A percentile compares a stretch with the other conserved stretches of the same genome.
These are phyloP conservation scores for Silybum marianum DNA, from an alignment of 129 eudicot genomes.

Conservation along the genomic window DNA sequence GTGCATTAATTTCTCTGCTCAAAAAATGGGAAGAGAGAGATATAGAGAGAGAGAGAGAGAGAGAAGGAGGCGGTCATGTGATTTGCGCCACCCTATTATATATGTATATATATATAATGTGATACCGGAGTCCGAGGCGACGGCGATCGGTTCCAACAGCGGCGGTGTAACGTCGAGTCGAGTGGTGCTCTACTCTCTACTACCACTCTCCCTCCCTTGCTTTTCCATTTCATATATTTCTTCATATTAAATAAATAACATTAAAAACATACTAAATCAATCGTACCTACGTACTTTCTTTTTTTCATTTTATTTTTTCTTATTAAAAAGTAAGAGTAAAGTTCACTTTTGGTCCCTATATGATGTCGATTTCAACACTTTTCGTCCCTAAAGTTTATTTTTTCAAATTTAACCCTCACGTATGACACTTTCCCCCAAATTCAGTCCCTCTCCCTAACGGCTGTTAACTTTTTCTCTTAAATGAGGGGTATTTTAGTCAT, in stretches of 20 bases:
- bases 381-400: no score
- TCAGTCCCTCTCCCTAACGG: no score
- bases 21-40: conserved; percentile 18
- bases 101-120: not conserved
- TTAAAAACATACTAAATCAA: not conserved
- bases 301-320: no score
- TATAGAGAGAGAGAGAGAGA: conserved; percentile 27
- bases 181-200: not conserved
- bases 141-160: conserved; percentile 16
- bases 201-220: not conserved
- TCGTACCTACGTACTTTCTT: no score
- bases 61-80: conserved; percentile 26
- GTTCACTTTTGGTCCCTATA: no score
- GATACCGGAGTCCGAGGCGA: conserved; percentile 25
- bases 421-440: no score
- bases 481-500: no score
- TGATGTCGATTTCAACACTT: no score
- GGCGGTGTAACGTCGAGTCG: not conserved
- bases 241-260: not conserved
- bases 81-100: conserved; percentile 26
- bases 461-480: no score
- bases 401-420: no score
- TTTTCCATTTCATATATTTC: not conserved
- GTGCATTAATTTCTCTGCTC: conserved; percentile 10
- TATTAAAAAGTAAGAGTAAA: no score